Evolutionary conservation across 2,329 filamentous ascomycete species (phyloP).

Genomic region (Fusarium sublunatum): DNA sequence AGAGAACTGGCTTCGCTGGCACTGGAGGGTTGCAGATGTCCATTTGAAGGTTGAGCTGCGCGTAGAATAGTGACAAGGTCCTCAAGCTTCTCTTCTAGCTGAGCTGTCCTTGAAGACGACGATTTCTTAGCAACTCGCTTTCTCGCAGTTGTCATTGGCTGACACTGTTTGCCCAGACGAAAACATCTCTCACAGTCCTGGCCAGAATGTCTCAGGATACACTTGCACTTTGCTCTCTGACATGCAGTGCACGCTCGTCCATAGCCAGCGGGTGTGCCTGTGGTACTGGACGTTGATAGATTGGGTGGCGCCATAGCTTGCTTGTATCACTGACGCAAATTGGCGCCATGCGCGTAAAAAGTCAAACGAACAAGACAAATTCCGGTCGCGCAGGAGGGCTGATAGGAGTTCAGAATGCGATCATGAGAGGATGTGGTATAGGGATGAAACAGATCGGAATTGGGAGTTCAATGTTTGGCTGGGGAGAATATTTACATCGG

Average conservation of each 20-base stretch:
- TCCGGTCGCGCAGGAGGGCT: conserved; percentile 30
- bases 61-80: conserved; percentile 60
- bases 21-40: conserved; percentile 24
- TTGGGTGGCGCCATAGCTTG: conserved; percentile 42
- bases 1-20: conserved; percentile 17
- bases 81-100: conserved; percentile 63
- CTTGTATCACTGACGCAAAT: conserved; percentile 8
- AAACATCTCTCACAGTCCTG: conserved; percentile 56
- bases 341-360: not conserved
- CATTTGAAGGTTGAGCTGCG: conserved; percentile 45
- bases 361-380: conserved; percentile 22
- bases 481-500: conserved; percentile 1
- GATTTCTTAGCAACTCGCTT: conserved; percentile 52
- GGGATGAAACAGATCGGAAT: conserved; percentile 21
- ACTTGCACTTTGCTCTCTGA: conserved; percentile 61
- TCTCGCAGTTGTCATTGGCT: conserved; percentile 56
- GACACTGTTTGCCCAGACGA: conserved; percentile 61
- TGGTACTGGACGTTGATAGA: conserved; percentile 14
- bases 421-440: conserved; percentile 10
- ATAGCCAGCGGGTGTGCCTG: conserved; percentile 53
- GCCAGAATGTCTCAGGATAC: conserved; percentile 53
- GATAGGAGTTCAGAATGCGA: conserved; percentile 21
- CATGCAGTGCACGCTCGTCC: conserved; percentile 61
- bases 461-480: conserved; percentile 5
- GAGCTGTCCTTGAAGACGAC: conserved; percentile 54